Evolutionary conservation across 345 rosid genomes (phyloP), one percentile per base, ranked within the genome.

Genomic region (Carallia brachiata): DNA sequence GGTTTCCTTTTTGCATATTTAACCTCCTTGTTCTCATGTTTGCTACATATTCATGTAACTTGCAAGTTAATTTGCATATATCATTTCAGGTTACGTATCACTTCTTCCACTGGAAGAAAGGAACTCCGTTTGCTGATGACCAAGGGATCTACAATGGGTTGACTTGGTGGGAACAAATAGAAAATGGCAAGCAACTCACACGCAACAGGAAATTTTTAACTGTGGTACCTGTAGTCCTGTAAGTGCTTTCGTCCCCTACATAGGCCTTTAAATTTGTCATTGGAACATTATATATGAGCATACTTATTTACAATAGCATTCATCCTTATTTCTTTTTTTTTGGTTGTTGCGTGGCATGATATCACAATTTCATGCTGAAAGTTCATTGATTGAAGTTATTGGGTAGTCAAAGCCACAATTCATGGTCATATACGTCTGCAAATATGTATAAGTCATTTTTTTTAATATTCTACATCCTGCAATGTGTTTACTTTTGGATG

Each of bases 121-220:
- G 99, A 75, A 95, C 99, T 9, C 99, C 99, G 7, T 95, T 95
- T 75, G 90, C 85, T 32, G 99, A 95, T n/a, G 99, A 95, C 76
- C 99, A 95, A 73, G 99, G 99, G 36, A 90, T 95, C 74, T 95
- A 95, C 82, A 95, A 95, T 66, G 67, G 88, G 61, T 76, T 95
- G 78, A 95, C 99, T 68, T 95, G 99, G 99, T 95, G 99, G 99
- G 99, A 95, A 77, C 99, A 95, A 79, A 85, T 95, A 65, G 99
- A 95, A 79, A 92, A 76, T 36, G 97, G 99, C 64, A 86, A 95
- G 80, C 99, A 95, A 77, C 97, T 95, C 55, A 91, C 98, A 7
- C 95, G 95, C 65, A 94, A 92, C 78, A 83, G 98, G 66, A 94
- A 94, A 80, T 94, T 94, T 79, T 85, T 91, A 57, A 91, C 96